A percentile compares a stretch with the other conserved stretches of the same genome.
phyloP scores from a whole-genome alignment of 129 eudicot species.

The Pulicaria dysenterica region DNA sequence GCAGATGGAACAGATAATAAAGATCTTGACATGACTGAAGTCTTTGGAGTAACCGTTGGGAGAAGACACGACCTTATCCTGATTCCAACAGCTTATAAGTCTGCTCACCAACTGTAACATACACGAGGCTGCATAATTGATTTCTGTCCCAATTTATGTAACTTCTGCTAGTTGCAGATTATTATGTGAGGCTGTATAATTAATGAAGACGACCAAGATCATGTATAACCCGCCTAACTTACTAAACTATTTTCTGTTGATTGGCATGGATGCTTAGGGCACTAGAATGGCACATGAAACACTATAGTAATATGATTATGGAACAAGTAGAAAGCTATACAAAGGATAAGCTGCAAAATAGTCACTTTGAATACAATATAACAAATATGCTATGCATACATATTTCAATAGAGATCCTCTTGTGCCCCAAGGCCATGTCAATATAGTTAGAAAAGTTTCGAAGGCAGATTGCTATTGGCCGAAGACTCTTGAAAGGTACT shows the following conservation, averaged over 20 bases:
- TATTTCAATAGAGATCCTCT: no score
- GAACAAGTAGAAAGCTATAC: no score
- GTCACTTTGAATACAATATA: no score
- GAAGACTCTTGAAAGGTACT: no score
- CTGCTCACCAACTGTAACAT: neutral
- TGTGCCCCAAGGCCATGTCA: no score
- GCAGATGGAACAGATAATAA: conserved; percentile 38
- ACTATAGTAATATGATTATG: no score
- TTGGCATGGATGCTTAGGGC: no score
- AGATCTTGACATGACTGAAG: conserved; percentile 49
- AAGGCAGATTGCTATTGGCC: no score
- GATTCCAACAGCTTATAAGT: conserved; percentile 38
- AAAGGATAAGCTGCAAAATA: no score
- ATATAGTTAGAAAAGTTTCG: no score
- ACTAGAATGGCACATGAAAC: no score
- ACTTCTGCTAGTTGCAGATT: neutral
- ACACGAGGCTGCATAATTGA: neutral
- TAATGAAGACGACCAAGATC: conserved; percentile 8
- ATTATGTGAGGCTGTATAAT: conserved; percentile 3
- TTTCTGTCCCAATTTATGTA: conserved; percentile 5
- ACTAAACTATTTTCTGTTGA: neutral
- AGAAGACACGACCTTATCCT: conserved; percentile 36
- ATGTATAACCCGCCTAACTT: conserved; percentile 6
- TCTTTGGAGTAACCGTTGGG: conserved; percentile 40
- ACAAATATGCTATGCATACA: no score